Evolutionary conservation across 2,329 filamentous ascomycete species (phyloP).

Genomic region (Hypoxylon sp.): DNA sequence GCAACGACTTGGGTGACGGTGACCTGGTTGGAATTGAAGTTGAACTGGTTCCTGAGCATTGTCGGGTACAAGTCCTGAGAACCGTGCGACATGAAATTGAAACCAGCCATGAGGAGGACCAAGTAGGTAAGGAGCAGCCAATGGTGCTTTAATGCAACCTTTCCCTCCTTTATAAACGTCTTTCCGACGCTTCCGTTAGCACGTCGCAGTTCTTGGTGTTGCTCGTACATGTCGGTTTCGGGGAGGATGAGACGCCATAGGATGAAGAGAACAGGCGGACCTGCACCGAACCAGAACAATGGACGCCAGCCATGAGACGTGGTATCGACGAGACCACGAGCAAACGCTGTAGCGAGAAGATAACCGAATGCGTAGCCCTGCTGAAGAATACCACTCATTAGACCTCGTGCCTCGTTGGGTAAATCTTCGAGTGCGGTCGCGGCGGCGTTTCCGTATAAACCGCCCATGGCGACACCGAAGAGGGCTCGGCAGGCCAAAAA

Average conservation of each 20-base stretch:
- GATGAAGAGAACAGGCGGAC: slow-evolving; percentile 85
- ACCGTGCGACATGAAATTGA: slow-evolving; percentile 92
- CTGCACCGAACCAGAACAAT: slow-evolving; percentile 89
- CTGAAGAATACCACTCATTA: slow-evolving; percentile 82
- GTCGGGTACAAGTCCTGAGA: slow-evolving; percentile 74
- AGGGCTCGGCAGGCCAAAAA: slow-evolving; percentile 81
- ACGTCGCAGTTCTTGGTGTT: slow-evolving; percentile 74
- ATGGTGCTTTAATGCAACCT: slow-evolving; percentile 81
- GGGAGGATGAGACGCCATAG: slow-evolving; percentile 81
- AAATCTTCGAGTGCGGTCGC: slow-evolving; percentile 84
- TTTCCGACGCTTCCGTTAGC: slow-evolving; percentile 68
- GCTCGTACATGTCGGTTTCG: slow-evolving; percentile 80
- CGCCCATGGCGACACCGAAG: slow-evolving; percentile 87
- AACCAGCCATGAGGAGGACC: slow-evolving; percentile 88
- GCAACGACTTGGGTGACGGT: slow-evolving; percentile 80
- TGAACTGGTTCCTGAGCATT: slow-evolving; percentile 69
- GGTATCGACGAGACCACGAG: slow-evolving; percentile 78
- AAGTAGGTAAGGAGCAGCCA: slow-evolving; percentile 86
- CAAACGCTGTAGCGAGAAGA: slow-evolving; percentile 69
- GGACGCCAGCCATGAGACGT: slow-evolving; percentile 86
- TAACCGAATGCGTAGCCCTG: slow-evolving; percentile 80
- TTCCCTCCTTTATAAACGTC: slow-evolving; percentile 81
- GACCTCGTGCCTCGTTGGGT: slow-evolving; percentile 74
- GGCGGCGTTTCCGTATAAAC: slow-evolving; percentile 81
- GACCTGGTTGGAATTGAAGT: slow-evolving; percentile 66